Conservation (phyloP, 257 asterid species). For the Capsicum baccatum region DNA sequence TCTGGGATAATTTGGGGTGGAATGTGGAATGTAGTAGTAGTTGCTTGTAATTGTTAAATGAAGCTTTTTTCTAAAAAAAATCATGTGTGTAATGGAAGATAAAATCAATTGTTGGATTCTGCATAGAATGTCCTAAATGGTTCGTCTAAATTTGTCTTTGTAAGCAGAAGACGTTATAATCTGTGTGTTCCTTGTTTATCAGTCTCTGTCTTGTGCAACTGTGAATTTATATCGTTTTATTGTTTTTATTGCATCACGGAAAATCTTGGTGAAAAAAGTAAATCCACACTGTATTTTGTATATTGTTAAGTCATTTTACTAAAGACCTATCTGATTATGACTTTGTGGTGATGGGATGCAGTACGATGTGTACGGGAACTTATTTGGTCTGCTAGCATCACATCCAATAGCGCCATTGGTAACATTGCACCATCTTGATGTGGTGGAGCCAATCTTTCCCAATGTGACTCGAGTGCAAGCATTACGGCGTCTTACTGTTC, state of each 20-base stretch:
- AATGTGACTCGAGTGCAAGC: slow-evolving; percentile 66
- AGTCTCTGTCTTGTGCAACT: not conserved
- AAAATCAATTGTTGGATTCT: not conserved
- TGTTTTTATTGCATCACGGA: not conserved
- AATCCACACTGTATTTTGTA: not conserved
- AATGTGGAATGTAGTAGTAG: not conserved
- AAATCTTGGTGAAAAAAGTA: not conserved
- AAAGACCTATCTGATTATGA: slow-evolving; percentile 30
- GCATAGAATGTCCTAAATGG: not conserved
- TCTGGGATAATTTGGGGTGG: not conserved
- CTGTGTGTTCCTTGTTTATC: not conserved
- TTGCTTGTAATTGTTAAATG: not conserved
- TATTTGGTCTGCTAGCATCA: slow-evolving; percentile 76
- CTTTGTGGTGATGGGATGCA: slow-evolving; percentile 40
- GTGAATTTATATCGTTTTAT: not conserved
- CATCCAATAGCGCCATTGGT: slow-evolving; percentile 83
- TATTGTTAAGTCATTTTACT: not conserved
- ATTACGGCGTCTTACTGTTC: slow-evolving; percentile 55
- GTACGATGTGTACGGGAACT: slow-evolving; percentile 80
- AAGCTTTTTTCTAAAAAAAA: not conserved
- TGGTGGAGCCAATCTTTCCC: slow-evolving; percentile 86
- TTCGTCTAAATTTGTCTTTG: not conserved
- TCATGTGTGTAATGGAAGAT: not conserved
- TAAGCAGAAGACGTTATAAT: not conserved
- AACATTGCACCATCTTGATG: slow-evolving; percentile 87